These are phyloP conservation scores for Byssochlamys sp. DNA, from an alignment of 2,329 filamentous ascomycete genomes.

Conservation along the genomic window DNA sequence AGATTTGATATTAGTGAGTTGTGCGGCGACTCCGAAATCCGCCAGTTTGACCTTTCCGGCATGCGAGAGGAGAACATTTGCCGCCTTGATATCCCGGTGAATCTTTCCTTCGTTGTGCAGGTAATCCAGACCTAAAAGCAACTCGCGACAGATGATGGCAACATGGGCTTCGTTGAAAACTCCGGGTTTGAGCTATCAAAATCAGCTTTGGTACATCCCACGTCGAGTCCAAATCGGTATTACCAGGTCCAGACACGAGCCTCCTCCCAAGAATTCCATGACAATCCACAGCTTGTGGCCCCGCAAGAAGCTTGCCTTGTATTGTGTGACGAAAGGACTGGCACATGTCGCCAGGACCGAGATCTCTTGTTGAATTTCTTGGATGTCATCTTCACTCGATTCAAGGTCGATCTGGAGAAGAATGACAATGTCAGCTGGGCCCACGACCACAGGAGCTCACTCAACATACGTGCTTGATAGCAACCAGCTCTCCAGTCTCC, in stretches of 20 bases:
- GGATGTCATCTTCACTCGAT: slow-evolving; percentile 95
- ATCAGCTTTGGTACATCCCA: slow-evolving; percentile 11
- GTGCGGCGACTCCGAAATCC: slow-evolving; percentile 93
- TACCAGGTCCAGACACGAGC: slow-evolving; percentile 89
- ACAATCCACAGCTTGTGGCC: slow-evolving; percentile 98
- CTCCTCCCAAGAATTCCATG: slow-evolving; percentile 94
- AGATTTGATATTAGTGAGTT: slow-evolving; percentile 94
- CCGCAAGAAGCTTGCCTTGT: slow-evolving; percentile 90
- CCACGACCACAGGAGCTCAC: neutral
- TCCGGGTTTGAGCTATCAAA: slow-evolving; percentile 69
- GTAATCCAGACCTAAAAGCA: slow-evolving; percentile 83
- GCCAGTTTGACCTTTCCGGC: slow-evolving; percentile 87
- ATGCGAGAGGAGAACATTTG: slow-evolving; percentile 87
- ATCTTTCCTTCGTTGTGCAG: slow-evolving; percentile 91
- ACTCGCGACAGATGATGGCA: slow-evolving; percentile 84
- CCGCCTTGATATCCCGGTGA: slow-evolving; percentile 91
- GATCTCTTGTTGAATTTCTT: slow-evolving; percentile 96
- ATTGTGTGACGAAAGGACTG: slow-evolving; percentile 88
- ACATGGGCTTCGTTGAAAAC: slow-evolving; percentile 83
- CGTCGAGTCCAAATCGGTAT: slow-evolving; percentile 4
- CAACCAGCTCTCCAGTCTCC: slow-evolving; percentile 80
- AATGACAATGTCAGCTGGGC: slow-evolving; percentile 8
- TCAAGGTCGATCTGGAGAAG: slow-evolving; percentile 80
- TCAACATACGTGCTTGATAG: slow-evolving; percentile 79
- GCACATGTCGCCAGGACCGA: slow-evolving; percentile 88